Evolutionary conservation across 140 eudicot species (phyloP).

Genomic region (Anethum foeniculum): DNA sequence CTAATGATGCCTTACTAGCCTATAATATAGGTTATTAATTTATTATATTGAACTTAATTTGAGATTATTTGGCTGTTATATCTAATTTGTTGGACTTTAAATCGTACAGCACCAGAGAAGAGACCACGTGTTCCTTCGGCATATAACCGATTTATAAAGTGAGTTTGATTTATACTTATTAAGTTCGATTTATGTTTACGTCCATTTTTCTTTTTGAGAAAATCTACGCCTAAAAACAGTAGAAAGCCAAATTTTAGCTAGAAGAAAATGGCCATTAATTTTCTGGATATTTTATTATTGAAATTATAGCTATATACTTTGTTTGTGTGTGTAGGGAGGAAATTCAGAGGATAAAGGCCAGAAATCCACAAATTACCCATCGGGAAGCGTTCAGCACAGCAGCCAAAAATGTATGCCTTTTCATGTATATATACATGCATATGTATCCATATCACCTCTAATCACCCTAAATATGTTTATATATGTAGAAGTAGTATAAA

Average conservation of each 20-base stretch:
- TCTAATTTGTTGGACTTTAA: background rate
- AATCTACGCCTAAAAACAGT: no score
- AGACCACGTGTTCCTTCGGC: conserved; percentile 72
- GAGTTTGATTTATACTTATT: conserved; percentile 16
- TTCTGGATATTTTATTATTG: background rate
- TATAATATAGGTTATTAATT: no score
- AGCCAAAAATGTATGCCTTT: conserved; percentile 56
- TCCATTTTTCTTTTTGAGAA: no score
- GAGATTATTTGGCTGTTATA: background rate
- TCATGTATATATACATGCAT: no score
- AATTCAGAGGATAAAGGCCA: conserved; percentile 59
- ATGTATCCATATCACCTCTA: no score
- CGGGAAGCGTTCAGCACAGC: conserved; percentile 79
- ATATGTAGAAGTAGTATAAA: no score
- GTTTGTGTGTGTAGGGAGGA: conserved; percentile 39
- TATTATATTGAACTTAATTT: no score
- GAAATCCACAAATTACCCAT: conserved; percentile 57
- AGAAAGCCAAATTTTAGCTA: no score
- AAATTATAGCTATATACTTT: background rate
- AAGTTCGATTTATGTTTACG: background rate
- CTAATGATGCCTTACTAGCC: no score
- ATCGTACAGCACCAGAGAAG: conserved; percentile 57
- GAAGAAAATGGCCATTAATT: background rate
- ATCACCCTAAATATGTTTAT: no score
- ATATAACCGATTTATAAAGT: conserved; percentile 67